Percentiles rank a stretch among this genome's conserved stretches.
Evolutionary conservation across 352 stramenopile genomes (phyloP).

Genomic region (Pythium scleroteichum): DNA sequence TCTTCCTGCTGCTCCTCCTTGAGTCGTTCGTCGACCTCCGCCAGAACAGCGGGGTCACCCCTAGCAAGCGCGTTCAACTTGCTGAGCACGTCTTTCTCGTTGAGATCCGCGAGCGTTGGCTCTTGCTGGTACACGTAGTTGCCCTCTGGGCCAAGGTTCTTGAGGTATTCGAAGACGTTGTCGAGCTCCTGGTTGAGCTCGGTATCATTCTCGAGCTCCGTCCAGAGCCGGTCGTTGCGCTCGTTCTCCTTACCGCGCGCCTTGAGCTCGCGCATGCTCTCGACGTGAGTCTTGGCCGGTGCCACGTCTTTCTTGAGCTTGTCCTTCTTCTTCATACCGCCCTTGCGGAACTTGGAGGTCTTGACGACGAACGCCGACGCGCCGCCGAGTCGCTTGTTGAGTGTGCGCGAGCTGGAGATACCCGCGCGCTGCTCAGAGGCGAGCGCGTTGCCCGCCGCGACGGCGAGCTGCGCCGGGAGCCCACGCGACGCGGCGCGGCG

Average conservation of each 20-base stretch:
- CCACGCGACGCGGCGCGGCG: constrained; percentile 10
- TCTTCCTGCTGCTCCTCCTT: constrained; percentile 23
- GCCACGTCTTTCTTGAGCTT: constrained; percentile 65
- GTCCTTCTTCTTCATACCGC: constrained; percentile 59
- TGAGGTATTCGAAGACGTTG: constrained; percentile 67
- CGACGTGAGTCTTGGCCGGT: constrained; percentile 58
- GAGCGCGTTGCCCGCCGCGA: not conserved
- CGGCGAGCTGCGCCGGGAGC: not conserved
- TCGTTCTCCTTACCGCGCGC: constrained; percentile 33
- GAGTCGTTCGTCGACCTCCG: constrained; percentile 35
- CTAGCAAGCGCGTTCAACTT: constrained; percentile 73
- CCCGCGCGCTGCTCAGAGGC: constrained; percentile 10
- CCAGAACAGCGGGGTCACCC: constrained; percentile 42
- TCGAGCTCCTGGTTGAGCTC: constrained; percentile 69
- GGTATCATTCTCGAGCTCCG: constrained; percentile 52
- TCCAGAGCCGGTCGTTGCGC: constrained; percentile 56
- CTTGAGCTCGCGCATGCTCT: constrained; percentile 53
- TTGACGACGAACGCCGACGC: constrained; percentile 68
- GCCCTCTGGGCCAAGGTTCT: constrained; percentile 57
- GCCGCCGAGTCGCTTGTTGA: constrained; percentile 69
- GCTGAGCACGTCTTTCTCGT: constrained; percentile 57
- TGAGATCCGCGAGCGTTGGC: constrained; percentile 57
- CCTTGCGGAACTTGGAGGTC: constrained; percentile 52
- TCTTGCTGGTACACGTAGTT: constrained; percentile 75
- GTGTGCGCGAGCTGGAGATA: constrained; percentile 44